Evolutionary conservation across 495 filamentous ascomycete species (phyloP), one percentile per base, ranked within the genome.

Genomic region (Hyphodiscus hymeniophilus): DNA sequence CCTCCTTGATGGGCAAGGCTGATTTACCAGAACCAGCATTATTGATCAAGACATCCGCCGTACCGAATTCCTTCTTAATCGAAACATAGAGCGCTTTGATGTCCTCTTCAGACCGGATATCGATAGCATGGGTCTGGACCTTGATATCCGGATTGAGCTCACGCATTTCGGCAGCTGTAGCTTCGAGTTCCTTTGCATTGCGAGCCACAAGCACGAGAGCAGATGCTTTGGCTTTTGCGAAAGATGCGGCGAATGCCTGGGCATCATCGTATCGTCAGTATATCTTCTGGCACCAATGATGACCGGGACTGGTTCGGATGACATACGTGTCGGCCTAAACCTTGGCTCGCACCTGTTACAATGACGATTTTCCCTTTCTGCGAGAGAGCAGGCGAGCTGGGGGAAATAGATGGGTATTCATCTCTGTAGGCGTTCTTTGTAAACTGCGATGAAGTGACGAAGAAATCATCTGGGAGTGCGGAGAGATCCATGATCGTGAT

Each of bases 321-420:
- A n/a, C 21, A 23, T 45, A 51, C 48, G 6, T 36, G n/a, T 8
- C 35, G 59, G 21, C 70, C 72, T 31, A 74, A 60, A 31, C 72
- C 72, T 10, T 68, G 63, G 30, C 65, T 63, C 2, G 70, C 66
- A 5, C 73, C 73, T 7, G 70, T 71, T 33, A 76, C 57, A 40
- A 71, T 51, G 23, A 64, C 60, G 32, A 68, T 62, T 38, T 69
- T 70, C 13, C 66, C 71, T 10, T 61, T 54, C 8, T 67, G 62
- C 4, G 60, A 60, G 7, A 67, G 52, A 2, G 59, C 46, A 1
- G 60, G 58, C 8, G 36, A 55, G 0, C 51, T 52, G 1, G 70
- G 66, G 41, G 72, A 61, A 22, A 76, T 61, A 20, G 61, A 52
- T 3, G 65, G 57, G 47, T 75, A 76, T 5, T 70, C 58, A 47